A percentile compares a stretch with the other conserved stretches of the same genome.
Conservation (phyloP, 768 basidiomycete species). For the Megacollybia marginata region DNA sequence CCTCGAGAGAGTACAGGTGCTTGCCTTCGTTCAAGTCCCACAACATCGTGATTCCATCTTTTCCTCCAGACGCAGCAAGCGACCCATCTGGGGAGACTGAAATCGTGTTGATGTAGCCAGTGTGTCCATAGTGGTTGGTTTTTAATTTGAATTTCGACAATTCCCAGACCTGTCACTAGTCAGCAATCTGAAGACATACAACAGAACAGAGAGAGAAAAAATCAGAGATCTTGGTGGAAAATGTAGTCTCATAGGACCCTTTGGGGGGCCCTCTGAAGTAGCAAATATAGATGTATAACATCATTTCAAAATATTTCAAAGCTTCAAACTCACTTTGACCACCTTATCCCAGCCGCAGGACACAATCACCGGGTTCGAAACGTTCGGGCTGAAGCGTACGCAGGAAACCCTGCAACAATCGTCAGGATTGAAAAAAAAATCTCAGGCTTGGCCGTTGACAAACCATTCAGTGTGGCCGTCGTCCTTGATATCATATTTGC, state of each 20-base stretch:
- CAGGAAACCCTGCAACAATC: conserved; percentile 81
- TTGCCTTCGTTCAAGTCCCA: conserved; percentile 99
- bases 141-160: conserved; percentile 99
- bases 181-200: conserved; percentile 9
- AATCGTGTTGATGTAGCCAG: conserved; percentile 97
- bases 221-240: conserved; percentile 83
- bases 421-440: background rate
- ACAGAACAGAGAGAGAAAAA: conserved; percentile 10
- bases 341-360: conserved; percentile 99
- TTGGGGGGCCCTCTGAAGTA: conserved; percentile 74
- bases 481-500: conserved; percentile 99
- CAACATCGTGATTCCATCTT: conserved; percentile 99
- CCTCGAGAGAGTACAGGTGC: conserved; percentile 99
- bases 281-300: conserved; percentile 64
- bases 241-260: conserved; percentile 62
- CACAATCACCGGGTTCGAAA: conserved; percentile 95
- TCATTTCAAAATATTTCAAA: conserved; percentile 20
- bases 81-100: conserved; percentile 99
- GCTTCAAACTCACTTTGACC: conserved; percentile 73
- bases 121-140: conserved; percentile 99
- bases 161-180: conserved; percentile 83
- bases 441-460: background rate
- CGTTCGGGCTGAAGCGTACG: conserved; percentile 98
- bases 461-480: conserved; percentile 96
- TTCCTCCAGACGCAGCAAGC: conserved; percentile 96